These are phyloP conservation scores for Syzygium grande DNA, from an alignment of 345 rosid genomes.

Conservation along the genomic window DNA sequence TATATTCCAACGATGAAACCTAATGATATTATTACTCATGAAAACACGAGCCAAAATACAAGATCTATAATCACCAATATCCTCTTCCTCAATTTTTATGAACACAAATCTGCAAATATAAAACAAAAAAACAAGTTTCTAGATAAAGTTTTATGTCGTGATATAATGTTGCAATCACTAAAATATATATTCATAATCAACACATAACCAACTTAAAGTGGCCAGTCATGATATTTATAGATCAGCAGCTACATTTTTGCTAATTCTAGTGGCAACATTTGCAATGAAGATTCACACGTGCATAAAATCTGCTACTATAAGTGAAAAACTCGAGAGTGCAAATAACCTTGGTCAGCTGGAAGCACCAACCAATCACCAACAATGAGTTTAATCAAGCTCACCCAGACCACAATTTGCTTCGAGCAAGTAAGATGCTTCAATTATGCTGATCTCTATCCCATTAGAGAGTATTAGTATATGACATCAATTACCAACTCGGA, in stretches of 20 bases:
- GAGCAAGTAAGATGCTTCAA: background rate
- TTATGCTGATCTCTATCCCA: background rate
- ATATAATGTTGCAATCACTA: too few relatives aligned
- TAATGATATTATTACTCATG: too few relatives aligned
- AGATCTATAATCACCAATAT: too few relatives aligned
- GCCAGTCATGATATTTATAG: background rate
- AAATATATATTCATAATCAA: too few relatives aligned
- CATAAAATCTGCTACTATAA: background rate
- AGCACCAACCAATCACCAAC: background rate
- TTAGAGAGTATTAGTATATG: background rate
- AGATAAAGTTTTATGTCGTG: too few relatives aligned
- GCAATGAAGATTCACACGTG: background rate
- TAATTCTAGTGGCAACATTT: too few relatives aligned
- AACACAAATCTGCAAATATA: too few relatives aligned
- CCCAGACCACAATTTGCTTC: background rate
- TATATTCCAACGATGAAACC: too few relatives aligned
- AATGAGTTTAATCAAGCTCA: background rate
- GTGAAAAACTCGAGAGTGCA: background rate
- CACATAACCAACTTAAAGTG: background rate
- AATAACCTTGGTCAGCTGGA: background rate
- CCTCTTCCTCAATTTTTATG: too few relatives aligned
- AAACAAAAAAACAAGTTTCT: too few relatives aligned
- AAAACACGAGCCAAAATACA: too few relatives aligned
- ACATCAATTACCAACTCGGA: background rate
- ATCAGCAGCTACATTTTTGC: fast-evolving